These are phyloP conservation scores for Blastobotrys aristatus DNA, from an alignment of 1,139 yeast genomes.

Conservation along the genomic window DNA sequence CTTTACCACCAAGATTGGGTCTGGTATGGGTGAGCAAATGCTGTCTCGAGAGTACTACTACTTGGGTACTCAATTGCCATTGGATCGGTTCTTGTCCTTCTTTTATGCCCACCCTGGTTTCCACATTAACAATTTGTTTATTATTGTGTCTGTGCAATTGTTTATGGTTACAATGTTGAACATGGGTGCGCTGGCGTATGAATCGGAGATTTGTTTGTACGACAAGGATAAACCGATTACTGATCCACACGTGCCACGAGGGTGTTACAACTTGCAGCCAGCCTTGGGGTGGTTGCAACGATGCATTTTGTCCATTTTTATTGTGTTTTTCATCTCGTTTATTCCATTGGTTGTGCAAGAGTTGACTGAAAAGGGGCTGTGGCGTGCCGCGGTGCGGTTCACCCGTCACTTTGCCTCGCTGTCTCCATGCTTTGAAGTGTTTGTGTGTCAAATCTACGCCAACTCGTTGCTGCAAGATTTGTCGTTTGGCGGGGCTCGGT, in stretches of 20 bases:
- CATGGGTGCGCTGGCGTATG: slow-evolving; percentile 87
- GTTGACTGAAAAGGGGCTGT: slow-evolving; percentile 93
- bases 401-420: slow-evolving; percentile 81
- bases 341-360: slow-evolving; percentile 96
- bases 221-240: slow-evolving; percentile 80
- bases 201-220: slow-evolving; percentile 79
- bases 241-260: slow-evolving; percentile 78
- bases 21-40: slow-evolving; percentile 99
- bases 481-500: slow-evolving; percentile 99
- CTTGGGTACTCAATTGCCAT: slow-evolving; percentile 93
- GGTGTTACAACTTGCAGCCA: slow-evolving; percentile 90
- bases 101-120: slow-evolving; percentile 99
- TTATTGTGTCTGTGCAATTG: slow-evolving; percentile 88
- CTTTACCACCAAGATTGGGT: slow-evolving; percentile 99
- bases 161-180: slow-evolving; percentile 90
- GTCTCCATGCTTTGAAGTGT: slow-evolving; percentile 97
- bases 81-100: slow-evolving; percentile 95
- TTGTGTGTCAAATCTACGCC: slow-evolving; percentile 96
- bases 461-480: slow-evolving; percentile 85
- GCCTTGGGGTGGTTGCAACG: slow-evolving; percentile 97
- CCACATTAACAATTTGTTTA: slow-evolving; percentile 94
- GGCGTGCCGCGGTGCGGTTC: slow-evolving; percentile 93
- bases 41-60: slow-evolving; percentile 96
- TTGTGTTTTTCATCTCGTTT: slow-evolving; percentile 96
- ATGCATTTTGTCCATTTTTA: slow-evolving; percentile 94